These are phyloP conservation scores for Ceratocystiopsis sp. DNA, from an alignment of 2,329 filamentous ascomycete genomes.

Conservation along the genomic window DNA sequence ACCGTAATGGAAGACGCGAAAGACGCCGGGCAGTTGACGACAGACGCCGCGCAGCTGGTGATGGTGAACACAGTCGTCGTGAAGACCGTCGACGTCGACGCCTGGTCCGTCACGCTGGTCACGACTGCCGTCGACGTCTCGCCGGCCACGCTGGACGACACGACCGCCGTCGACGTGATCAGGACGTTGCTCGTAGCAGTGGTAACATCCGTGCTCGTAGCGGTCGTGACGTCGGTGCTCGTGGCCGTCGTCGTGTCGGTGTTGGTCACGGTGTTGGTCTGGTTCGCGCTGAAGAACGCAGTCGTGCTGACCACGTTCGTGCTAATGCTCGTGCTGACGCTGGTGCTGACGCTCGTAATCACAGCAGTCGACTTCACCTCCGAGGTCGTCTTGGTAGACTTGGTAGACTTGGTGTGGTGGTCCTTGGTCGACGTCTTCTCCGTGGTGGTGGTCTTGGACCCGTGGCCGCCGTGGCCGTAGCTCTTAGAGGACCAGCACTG, in stretches of 20 bases:
- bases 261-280: too few species aligned
- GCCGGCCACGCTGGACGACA: too few species aligned
- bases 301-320: too few species aligned
- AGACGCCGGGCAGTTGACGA: constrained; percentile 15
- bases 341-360: too few species aligned
- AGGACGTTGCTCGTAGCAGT: neutral
- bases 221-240: neutral
- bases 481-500: constrained; percentile 16
- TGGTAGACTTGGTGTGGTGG: too few species aligned
- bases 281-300: too few species aligned
- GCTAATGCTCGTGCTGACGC: too few species aligned
- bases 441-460: too few species aligned
- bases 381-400: too few species aligned
- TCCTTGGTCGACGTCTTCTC: too few species aligned
- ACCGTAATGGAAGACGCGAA: constrained; percentile 13
- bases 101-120: neutral
- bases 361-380: too few species aligned
- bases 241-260: neutral
- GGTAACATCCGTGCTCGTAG: neutral
- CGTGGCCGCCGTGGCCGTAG: neutral
- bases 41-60: constrained; percentile 14
- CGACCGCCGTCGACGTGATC: too few species aligned
- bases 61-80: constrained; percentile 15
- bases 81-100: constrained; percentile 11
- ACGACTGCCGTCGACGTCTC: neutral